Evolutionary conservation across 257 asterid genomes (phyloP).

Genomic region (Nicotiana undulata): DNA sequence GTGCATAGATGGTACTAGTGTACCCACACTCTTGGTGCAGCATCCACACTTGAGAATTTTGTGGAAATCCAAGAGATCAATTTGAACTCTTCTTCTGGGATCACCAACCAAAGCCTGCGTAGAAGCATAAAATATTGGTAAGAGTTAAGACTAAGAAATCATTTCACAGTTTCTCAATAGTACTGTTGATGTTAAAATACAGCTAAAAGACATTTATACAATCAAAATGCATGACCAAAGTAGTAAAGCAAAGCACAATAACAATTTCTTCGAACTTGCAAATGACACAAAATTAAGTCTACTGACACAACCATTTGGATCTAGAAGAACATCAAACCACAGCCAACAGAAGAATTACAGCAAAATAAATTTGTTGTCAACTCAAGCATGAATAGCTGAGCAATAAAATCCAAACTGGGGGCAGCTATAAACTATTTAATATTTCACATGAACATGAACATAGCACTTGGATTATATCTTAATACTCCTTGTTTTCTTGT

Average conservation of each 20-base stretch:
- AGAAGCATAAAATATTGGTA: conserved; percentile 14
- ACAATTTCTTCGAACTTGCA: too few relatives aligned
- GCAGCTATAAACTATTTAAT: not conserved
- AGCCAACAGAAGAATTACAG: not conserved
- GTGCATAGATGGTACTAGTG: conserved; percentile 59
- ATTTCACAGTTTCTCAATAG: not conserved
- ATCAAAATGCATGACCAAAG: too few relatives aligned
- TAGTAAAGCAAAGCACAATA: too few relatives aligned
- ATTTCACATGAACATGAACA: not conserved
- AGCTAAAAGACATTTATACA: not conserved
- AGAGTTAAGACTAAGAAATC: not conserved
- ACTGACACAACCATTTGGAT: too few relatives aligned
- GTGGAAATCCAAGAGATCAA: conserved; percentile 70
- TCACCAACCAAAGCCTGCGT: conserved; percentile 85
- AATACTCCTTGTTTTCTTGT: not conserved
- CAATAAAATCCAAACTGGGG: not conserved
- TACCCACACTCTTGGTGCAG: conserved; percentile 50
- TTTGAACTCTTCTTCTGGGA: conserved; percentile 88
- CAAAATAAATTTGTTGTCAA: not conserved
- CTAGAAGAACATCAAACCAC: too few relatives aligned
- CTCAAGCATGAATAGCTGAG: not conserved
- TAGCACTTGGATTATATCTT: not conserved
- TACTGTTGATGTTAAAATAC: not conserved
- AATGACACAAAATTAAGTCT: too few relatives aligned
- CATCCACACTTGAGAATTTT: conserved; percentile 67